A percentile compares a stretch with the other conserved stretches of the same genome.
These are phyloP conservation scores for Crithidia fasciculata DNA, from an alignment of 208 protist genomes.

Conservation along the genomic window DNA sequence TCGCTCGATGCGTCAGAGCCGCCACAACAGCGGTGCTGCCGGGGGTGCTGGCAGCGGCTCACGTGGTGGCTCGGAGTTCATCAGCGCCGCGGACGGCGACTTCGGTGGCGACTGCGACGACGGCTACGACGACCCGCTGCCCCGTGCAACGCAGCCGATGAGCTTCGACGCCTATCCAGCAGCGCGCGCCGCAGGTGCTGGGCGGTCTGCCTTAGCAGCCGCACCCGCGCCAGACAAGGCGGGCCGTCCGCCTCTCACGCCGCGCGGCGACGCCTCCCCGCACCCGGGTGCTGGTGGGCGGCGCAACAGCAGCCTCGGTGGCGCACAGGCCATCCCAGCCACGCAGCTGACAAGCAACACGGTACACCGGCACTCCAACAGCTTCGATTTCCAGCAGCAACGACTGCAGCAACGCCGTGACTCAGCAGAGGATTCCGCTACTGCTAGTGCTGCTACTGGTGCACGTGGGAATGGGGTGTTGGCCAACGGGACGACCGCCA, in stretches of 20 bases:
- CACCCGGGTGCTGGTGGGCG: background rate
- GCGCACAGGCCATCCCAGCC: background rate
- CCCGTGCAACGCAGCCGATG: constrained; percentile 22
- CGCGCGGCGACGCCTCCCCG: constrained; percentile 13
- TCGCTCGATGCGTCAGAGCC: constrained; percentile 9
- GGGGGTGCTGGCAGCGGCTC: background rate
- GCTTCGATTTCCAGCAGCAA: constrained; percentile 3
- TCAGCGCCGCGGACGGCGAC: constrained; percentile 7
- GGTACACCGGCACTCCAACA: constrained; percentile 11
- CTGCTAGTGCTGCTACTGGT: background rate
- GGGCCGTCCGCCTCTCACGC: constrained; percentile 17
- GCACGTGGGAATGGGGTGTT: background rate
- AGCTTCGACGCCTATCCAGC: constrained; percentile 3
- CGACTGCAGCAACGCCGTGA: background rate
- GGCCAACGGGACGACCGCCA: background rate
- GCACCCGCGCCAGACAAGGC: background rate
- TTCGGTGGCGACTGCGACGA: constrained; percentile 1
- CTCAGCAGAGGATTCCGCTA: background rate
- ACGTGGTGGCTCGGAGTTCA: background rate
- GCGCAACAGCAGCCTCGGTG: constrained; percentile 12
- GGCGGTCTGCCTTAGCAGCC: too few relatives aligned
- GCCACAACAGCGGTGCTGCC: constrained; percentile 9
- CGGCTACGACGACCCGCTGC: constrained; percentile 21
- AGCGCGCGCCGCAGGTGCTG: background rate
- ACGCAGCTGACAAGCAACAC: constrained; percentile 6